Evolutionary conservation across 495 filamentous ascomycete species (phyloP).

Genomic region (Penicillium egyptiacum): DNA sequence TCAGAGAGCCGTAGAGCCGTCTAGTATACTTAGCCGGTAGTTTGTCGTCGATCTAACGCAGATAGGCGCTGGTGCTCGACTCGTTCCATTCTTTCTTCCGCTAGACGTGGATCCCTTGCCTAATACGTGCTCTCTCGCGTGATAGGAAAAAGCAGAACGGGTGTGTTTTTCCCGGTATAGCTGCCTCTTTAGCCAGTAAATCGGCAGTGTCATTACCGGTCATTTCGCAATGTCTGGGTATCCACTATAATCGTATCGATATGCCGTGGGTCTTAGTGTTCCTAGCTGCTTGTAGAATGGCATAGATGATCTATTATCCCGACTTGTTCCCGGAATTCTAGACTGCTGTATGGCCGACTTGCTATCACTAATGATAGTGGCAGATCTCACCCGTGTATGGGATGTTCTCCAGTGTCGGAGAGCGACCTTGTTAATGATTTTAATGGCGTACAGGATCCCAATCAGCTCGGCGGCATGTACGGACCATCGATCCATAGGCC

Average conservation of each 20-base stretch:
- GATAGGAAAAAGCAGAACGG: no score
- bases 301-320: not conserved
- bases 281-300: no score
- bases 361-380: not conserved
- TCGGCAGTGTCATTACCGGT: not conserved
- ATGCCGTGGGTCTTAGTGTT: not conserved
- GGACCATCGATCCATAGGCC: not conserved
- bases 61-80: conserved; percentile 6
- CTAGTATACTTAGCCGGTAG: conserved; percentile 14
- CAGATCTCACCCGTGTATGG: not conserved
- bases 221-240: not conserved
- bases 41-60: conserved; percentile 7
- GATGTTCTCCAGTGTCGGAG: not conserved
- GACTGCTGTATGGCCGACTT: not conserved
- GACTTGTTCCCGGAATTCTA: not conserved
- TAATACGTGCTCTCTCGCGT: no score
- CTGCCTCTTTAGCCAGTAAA: no score
- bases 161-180: no score
- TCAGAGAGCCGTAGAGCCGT: conserved; percentile 12
- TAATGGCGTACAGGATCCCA: not conserved
- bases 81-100: conserved; percentile 9
- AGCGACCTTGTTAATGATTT: not conserved
- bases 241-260: not conserved
- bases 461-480: not conserved
- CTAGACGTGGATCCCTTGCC: conserved; percentile 11